phyloP scores from a whole-genome alignment of 306 rosid genomes.

The Prunus padus region DNA sequence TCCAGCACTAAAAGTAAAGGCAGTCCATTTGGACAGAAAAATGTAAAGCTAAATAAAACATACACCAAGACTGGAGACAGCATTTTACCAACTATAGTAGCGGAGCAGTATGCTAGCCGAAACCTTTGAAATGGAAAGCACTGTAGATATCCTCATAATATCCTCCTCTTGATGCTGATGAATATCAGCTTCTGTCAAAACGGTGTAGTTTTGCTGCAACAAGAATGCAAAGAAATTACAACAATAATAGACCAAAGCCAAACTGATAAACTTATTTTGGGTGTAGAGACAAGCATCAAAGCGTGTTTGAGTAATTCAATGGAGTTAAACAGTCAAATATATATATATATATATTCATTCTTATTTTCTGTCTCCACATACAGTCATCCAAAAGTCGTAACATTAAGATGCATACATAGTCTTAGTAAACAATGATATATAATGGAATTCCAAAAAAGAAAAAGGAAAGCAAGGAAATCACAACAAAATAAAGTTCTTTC shows the following conservation, averaged over 20 bases:
- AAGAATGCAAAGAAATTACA: constrained; percentile 4
- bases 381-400: not conserved
- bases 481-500: not conserved
- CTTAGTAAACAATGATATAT: not conserved
- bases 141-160: constrained; percentile 49
- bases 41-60: not conserved
- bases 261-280: not conserved
- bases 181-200: constrained; percentile 57
- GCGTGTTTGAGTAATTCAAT: not conserved
- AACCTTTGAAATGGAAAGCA: constrained; percentile 55
- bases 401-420: not conserved
- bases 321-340: not conserved
- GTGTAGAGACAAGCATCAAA: not conserved
- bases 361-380: not conserved
- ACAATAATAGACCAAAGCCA: not conserved
- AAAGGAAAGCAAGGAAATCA: not conserved
- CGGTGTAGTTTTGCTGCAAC: constrained; percentile 53
- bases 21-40: not conserved
- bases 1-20: not conserved
- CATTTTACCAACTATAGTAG: constrained; percentile 53
- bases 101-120: constrained; percentile 62
- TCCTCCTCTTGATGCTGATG: constrained; percentile 63
- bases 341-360: not conserved
- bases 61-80: not conserved
- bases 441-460: not conserved